These are phyloP conservation scores for Fusarium sp. DNA, from an alignment of 2,329 filamentous ascomycete genomes.

Conservation along the genomic window DNA sequence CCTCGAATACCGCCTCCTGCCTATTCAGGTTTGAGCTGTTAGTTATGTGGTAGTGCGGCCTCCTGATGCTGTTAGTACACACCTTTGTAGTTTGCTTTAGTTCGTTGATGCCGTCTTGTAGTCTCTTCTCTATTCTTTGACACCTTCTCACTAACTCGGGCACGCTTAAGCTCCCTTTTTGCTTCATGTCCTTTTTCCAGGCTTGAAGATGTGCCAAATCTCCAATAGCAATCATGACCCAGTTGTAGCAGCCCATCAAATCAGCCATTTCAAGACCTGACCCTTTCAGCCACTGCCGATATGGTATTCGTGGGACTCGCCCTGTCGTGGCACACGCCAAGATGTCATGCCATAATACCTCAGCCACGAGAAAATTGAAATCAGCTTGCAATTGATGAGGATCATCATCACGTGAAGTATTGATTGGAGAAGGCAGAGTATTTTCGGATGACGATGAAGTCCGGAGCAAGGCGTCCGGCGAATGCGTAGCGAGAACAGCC, in stretches of 20 bases:
- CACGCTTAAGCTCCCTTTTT: not conserved
- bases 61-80: rapidly evolving
- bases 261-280: not conserved
- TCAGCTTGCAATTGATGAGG: not conserved
- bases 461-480: not conserved
- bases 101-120: not conserved
- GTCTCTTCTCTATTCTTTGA: not conserved
- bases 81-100: not conserved
- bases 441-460: too few relatives aligned
- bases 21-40: not conserved
- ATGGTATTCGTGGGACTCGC: not conserved
- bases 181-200: not conserved
- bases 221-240: not conserved
- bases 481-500: not conserved
- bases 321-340: not conserved
- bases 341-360: not conserved
- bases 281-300: not conserved
- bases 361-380: not conserved
- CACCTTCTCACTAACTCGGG: not conserved
- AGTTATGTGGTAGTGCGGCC: not conserved
- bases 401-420: rapidly evolving
- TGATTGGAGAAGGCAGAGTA: not conserved
- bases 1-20: rapidly evolving
- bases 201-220: not conserved
- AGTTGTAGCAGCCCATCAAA: not conserved